Conservation (phyloP, 2,329 filamentous ascomycete species). For the Plenodomus lindquistii region DNA sequence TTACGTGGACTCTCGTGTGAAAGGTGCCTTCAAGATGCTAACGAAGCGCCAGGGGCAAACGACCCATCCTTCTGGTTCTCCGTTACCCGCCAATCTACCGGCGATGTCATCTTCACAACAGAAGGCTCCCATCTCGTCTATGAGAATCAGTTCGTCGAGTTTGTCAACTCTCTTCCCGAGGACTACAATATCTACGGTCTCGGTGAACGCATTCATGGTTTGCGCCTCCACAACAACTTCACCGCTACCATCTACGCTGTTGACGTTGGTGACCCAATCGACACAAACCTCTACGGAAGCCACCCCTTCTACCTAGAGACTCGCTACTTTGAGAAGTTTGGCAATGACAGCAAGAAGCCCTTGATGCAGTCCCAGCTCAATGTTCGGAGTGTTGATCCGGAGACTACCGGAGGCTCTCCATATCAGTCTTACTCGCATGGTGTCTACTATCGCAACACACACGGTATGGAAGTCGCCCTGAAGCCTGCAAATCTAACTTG, state of each 20-base stretch:
- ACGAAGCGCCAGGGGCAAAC: constrained; percentile 52
- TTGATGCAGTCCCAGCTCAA: constrained; percentile 57
- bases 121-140: constrained; percentile 67
- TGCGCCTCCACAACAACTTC: constrained; percentile 73
- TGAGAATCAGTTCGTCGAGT: constrained; percentile 78
- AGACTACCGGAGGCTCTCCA: constrained; percentile 43
- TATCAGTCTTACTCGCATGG: constrained; percentile 75
- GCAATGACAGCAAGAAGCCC: constrained; percentile 55
- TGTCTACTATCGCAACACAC: constrained; percentile 75
- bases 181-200: constrained; percentile 78
- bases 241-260: constrained; percentile 71
- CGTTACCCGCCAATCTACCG: constrained; percentile 61
- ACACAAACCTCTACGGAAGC: constrained; percentile 71
- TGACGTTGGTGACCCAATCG: constrained; percentile 68
- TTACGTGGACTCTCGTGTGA: background rate
- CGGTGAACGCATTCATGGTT: constrained; percentile 71
- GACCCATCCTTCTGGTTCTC: constrained; percentile 61
- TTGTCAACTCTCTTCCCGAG: constrained; percentile 66
- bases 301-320: constrained; percentile 83
- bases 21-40: no score
- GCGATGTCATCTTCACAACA: constrained; percentile 71
- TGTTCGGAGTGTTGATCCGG: constrained; percentile 12
- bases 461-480: constrained; percentile 74
- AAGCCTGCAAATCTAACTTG: constrained; percentile 68
- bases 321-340: constrained; percentile 67